phyloP scores from a whole-genome alignment of 129 eudicot species.

The Centella asiatica region DNA sequence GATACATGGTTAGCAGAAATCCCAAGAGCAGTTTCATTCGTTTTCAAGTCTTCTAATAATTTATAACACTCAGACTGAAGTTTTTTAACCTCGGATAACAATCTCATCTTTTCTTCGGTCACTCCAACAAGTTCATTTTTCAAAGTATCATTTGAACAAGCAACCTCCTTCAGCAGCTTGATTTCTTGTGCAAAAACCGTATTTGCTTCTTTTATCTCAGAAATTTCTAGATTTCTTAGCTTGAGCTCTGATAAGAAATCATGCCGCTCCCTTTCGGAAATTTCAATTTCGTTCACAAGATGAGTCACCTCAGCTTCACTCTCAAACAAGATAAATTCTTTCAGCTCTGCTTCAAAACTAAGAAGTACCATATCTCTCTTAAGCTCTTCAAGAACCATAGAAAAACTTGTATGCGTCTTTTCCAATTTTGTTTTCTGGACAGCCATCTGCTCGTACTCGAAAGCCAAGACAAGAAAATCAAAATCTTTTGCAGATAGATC shows the following conservation, averaged over 20 bases:
- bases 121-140: slow-evolving; percentile 15
- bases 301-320: slow-evolving; percentile 25
- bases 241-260: slow-evolving; percentile 11
- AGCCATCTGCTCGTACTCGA: slow-evolving; percentile 44
- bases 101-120: slow-evolving; percentile 15
- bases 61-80: slow-evolving; percentile 16
- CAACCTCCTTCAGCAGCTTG: slow-evolving; percentile 17
- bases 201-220: slow-evolving; percentile 1
- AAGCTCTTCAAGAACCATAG: slow-evolving; percentile 30
- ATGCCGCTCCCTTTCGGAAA: slow-evolving; percentile 13
- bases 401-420: slow-evolving; percentile 20
- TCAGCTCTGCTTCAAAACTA: slow-evolving; percentile 27
- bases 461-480: slow-evolving; percentile 38
- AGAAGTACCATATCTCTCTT: slow-evolving; percentile 29
- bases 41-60: slow-evolving; percentile 26
- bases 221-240: slow-evolving; percentile 3
- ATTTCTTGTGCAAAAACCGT: slow-evolving; percentile 16
- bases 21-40: slow-evolving; percentile 35
- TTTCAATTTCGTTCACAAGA: slow-evolving; percentile 23
- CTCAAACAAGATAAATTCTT: slow-evolving; percentile 41
- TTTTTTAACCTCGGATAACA: slow-evolving; percentile 15
- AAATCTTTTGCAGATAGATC: slow-evolving; percentile 52
- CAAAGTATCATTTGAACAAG: slow-evolving; percentile 13
- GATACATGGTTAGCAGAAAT: slow-evolving; percentile 16
- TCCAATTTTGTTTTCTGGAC: slow-evolving; percentile 25